Conservation (phyloP, 192 early-diverging fungal species). For the Podila horticola region DNA sequence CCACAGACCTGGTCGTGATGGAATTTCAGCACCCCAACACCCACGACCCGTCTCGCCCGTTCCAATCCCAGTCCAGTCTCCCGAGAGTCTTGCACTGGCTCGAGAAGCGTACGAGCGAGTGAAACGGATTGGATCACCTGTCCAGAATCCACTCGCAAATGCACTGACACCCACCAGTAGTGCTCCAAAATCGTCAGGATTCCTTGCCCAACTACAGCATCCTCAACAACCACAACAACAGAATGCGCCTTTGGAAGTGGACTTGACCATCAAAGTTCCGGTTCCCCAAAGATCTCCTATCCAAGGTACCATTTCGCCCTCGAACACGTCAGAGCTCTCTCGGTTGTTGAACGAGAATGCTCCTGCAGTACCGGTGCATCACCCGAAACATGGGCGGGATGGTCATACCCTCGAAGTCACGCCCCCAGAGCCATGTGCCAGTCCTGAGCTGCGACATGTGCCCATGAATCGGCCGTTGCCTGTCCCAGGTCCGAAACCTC, state of each 20-base stretch:
- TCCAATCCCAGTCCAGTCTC: conserved; percentile 26
- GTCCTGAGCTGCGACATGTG: conserved; percentile 22
- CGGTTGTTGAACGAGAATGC: conserved; percentile 9
- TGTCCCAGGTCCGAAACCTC: conserved; percentile 36
- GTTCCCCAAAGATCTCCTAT: not conserved
- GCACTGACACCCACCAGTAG: conserved; percentile 1
- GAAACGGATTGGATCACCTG: conserved; percentile 26
- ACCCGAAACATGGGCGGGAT: conserved; percentile 18
- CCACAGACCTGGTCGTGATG: not conserved
- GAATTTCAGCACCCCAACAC: not conserved
- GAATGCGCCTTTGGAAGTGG: not conserved
- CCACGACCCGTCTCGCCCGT: conserved; percentile 24
- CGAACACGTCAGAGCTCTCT: conserved; percentile 19
- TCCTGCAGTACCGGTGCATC: not conserved
- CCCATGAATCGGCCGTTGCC: conserved; percentile 40
- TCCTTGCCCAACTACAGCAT: conserved; percentile 1
- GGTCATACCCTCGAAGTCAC: conserved; percentile 4
- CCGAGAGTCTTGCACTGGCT: conserved; percentile 37
- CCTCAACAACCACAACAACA: not conserved
- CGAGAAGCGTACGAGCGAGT: conserved; percentile 44
- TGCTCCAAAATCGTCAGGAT: conserved; percentile 12
- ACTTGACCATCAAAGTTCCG: conserved; percentile 24
- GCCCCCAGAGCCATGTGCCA: conserved; percentile 8
- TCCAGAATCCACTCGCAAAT: conserved; percentile 11
- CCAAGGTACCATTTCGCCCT: not conserved